Percentiles rank a stretch among this genome's conserved stretches.
These are phyloP conservation scores for Trametes cinnabarina DNA, from an alignment of 768 basidiomycete species.

Conservation along the genomic window DNA sequence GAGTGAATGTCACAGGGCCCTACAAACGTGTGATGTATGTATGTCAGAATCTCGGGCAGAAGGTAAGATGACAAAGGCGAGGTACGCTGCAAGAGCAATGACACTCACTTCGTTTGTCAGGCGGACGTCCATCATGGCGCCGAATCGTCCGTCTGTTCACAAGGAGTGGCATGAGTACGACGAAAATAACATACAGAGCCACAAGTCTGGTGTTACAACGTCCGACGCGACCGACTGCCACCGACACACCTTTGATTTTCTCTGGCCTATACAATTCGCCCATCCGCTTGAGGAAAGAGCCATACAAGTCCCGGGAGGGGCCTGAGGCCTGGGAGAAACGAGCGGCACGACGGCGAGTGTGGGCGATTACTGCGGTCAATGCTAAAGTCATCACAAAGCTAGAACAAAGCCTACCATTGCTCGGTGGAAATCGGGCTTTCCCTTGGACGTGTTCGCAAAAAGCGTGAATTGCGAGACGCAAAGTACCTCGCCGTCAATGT, in stretches of 20 bases:
- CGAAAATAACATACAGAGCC: slow-evolving; percentile 11
- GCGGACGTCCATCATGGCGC: slow-evolving; percentile 93
- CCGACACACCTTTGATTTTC: slow-evolving; percentile 70
- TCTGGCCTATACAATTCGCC: slow-evolving; percentile 64
- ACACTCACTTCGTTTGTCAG: slow-evolving; percentile 78
- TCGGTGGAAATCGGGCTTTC: slow-evolving; percentile 90
- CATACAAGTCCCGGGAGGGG: slow-evolving; percentile 66
- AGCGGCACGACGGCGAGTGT: slow-evolving; percentile 1
- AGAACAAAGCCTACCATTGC: slow-evolving; percentile 68
- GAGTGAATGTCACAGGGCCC: slow-evolving; percentile 84
- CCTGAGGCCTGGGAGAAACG: slow-evolving; percentile 53
- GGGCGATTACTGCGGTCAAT: slow-evolving; percentile 2
- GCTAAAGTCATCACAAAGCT: not conserved
- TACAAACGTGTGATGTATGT: slow-evolving; percentile 29
- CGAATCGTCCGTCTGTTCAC: slow-evolving; percentile 81
- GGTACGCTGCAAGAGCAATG: not conserved
- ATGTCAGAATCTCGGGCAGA: slow-evolving; percentile 8
- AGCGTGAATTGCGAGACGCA: slow-evolving; percentile 96
- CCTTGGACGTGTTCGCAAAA: slow-evolving; percentile 82
- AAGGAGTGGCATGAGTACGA: slow-evolving; percentile 5
- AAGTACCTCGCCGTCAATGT: slow-evolving; percentile 85
- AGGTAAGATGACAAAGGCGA: slow-evolving; percentile 9
- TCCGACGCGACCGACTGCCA: slow-evolving; percentile 5
- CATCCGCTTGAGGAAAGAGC: slow-evolving; percentile 67
- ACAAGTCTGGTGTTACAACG: slow-evolving; percentile 10